These are phyloP conservation scores for Claviceps africana DNA, from an alignment of 2,329 filamentous ascomycete genomes.

Conservation along the genomic window DNA sequence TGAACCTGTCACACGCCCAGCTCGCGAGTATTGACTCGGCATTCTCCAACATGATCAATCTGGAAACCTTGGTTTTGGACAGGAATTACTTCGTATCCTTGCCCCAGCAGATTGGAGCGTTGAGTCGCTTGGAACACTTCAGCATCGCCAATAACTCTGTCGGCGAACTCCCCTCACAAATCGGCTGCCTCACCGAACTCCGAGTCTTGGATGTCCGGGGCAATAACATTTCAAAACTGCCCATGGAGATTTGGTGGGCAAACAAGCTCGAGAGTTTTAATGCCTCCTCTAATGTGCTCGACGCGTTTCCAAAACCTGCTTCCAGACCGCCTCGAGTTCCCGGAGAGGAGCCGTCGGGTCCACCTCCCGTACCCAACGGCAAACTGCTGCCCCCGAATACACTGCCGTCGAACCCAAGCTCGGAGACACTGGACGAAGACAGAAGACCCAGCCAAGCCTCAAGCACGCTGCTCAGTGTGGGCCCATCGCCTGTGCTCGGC, in stretches of 20 bases:
- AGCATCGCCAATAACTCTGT: conserved; percentile 89
- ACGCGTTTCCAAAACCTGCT: conserved; percentile 76
- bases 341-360: conserved; percentile 29
- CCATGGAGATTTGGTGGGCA: conserved; percentile 92
- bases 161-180: conserved; percentile 68
- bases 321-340: conserved; percentile 52
- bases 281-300: conserved; percentile 85
- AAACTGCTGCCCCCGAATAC: conserved; percentile 27
- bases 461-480: conserved; percentile 59
- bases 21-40: conserved; percentile 79
- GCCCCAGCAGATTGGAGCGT: conserved; percentile 68
- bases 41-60: conserved; percentile 73
- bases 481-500: conserved; percentile 51
- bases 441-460: conserved; percentile 78
- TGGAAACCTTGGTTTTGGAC: conserved; percentile 80
- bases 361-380: conserved; percentile 23
- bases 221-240: conserved; percentile 82
- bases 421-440: conserved; percentile 58
- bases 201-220: conserved; percentile 77
- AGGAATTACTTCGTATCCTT: conserved; percentile 92
- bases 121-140: conserved; percentile 75
- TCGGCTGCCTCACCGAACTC: conserved; percentile 76
- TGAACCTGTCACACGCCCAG: conserved; percentile 87
- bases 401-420: conserved; percentile 51
- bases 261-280: conserved; percentile 83